Percentiles rank a stretch among this genome's conserved stretches.
Evolutionary conservation across 148 eudicot species (phyloP).

Genomic region (Rhododendron ferrugineum): DNA sequence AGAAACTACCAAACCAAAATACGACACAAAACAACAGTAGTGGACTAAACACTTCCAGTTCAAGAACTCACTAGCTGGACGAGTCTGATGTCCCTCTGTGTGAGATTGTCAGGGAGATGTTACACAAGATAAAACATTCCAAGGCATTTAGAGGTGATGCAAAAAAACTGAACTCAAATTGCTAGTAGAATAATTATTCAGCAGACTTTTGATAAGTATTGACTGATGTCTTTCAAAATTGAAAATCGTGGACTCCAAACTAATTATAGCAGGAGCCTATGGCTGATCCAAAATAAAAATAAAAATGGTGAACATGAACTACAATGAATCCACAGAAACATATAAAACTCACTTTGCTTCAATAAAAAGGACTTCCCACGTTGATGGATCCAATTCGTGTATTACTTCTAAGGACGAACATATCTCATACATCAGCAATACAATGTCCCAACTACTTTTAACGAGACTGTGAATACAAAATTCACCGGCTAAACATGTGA

Average conservation of each 20-base stretch:
- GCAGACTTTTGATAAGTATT: background rate
- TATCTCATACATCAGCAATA: background rate
- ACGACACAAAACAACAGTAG: background rate
- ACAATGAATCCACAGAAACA: background rate
- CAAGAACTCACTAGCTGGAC: background rate
- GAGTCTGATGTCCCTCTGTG: background rate
- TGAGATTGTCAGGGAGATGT: background rate
- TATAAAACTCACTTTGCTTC: background rate
- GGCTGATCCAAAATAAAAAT: no score
- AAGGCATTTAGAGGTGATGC: background rate
- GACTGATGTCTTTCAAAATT: background rate
- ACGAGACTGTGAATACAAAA: no score
- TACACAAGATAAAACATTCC: background rate
- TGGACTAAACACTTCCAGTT: background rate
- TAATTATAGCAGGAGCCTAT: background rate
- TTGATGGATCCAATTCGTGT: background rate
- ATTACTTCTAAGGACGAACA: conserved; percentile 3
- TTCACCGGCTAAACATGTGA: no score
- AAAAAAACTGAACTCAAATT: background rate
- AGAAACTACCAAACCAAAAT: background rate
- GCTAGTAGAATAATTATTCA: background rate
- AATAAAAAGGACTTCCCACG: background rate
- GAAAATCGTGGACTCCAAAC: background rate
- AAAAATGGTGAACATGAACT: background rate
- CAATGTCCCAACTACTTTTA: no score